Conservation (phyloP, 495 filamentous ascomycete genomes). For the Bacidia rubella region DNA sequence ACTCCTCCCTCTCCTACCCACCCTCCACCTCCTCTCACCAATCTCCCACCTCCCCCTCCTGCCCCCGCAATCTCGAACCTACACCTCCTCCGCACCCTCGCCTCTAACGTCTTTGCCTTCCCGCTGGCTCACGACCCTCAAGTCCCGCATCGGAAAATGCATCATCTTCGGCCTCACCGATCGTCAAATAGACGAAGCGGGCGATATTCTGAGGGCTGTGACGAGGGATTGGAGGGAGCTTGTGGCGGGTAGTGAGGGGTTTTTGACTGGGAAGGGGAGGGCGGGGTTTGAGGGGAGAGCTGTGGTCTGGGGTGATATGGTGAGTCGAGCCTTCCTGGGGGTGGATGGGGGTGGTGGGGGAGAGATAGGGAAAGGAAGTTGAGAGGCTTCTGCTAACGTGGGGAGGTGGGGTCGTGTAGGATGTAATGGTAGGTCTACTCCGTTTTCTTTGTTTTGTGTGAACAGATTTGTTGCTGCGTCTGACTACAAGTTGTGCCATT, state of each 20-base stretch:
- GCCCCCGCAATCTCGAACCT: neutral
- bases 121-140: conserved; percentile 68
- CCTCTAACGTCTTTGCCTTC: conserved; percentile 18
- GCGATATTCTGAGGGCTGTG: conserved; percentile 45
- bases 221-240: conserved; percentile 66
- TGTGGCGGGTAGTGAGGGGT: conserved; percentile 69
- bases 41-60: neutral
- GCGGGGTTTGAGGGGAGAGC: conserved; percentile 55
- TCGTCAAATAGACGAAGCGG: conserved; percentile 47
- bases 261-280: conserved; percentile 49
- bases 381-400: neutral
- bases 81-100: neutral
- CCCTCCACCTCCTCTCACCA: neutral
- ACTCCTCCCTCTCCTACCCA: no score
- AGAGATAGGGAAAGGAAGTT: neutral
- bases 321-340: conserved; percentile 22
- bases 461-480: neutral
- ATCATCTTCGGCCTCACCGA: conserved; percentile 60
- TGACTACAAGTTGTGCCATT: no score
- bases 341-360: neutral
- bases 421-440: conserved; percentile 38
- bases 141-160: conserved; percentile 65
- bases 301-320: conserved; percentile 90
- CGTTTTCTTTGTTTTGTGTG: neutral
- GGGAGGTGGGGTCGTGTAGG: conserved; percentile 24